phyloP scores from a whole-genome alignment of 2,329 filamentous ascomycete genomes.

The Emergomyces pasteurianus region DNA sequence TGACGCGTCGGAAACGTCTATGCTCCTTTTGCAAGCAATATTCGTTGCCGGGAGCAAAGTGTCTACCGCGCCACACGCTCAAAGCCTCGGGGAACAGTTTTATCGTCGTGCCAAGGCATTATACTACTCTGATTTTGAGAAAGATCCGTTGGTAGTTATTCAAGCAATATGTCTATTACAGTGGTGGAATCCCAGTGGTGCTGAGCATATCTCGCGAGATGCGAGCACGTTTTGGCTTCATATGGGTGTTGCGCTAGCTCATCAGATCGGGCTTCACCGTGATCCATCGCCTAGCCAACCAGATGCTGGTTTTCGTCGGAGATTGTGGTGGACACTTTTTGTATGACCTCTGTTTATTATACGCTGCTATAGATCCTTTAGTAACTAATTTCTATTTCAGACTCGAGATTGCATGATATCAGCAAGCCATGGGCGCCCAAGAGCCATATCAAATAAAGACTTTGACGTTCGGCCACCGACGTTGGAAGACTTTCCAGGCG shows the following conservation, averaged over 20 bases:
- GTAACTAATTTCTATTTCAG: slow-evolving; percentile 3
- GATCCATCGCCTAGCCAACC: slow-evolving; percentile 18
- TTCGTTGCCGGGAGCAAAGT: slow-evolving; percentile 12
- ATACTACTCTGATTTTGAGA: slow-evolving; percentile 10
- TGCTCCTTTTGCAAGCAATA: slow-evolving; percentile 8
- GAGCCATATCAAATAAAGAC: slow-evolving; percentile 9
- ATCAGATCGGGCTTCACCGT: slow-evolving; percentile 24
- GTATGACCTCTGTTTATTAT: neutral
- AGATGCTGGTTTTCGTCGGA: slow-evolving; percentile 11
- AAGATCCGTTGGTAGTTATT: slow-evolving; percentile 9
- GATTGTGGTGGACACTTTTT: slow-evolving; percentile 2
- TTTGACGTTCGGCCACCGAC: slow-evolving; percentile 9
- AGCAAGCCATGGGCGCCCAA: slow-evolving; percentile 10
- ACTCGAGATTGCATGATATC: slow-evolving; percentile 12
- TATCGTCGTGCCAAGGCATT: slow-evolving; percentile 10
- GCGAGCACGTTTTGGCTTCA: slow-evolving; percentile 27
- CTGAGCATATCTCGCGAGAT: slow-evolving; percentile 22
- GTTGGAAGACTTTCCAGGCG: slow-evolving; percentile 7
- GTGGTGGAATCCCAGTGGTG: slow-evolving; percentile 19
- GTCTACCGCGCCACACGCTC: slow-evolving; percentile 7
- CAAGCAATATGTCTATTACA: slow-evolving; percentile 10
- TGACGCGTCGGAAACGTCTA: neutral
- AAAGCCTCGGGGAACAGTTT: slow-evolving; percentile 6
- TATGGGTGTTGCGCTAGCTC: slow-evolving; percentile 23
- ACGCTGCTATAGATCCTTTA: neutral